Percentiles rank a stretch among this genome's conserved stretches.
Conservation (phyloP, 2,329 filamentous ascomycete species). For the Colletotrichum musae region DNA sequence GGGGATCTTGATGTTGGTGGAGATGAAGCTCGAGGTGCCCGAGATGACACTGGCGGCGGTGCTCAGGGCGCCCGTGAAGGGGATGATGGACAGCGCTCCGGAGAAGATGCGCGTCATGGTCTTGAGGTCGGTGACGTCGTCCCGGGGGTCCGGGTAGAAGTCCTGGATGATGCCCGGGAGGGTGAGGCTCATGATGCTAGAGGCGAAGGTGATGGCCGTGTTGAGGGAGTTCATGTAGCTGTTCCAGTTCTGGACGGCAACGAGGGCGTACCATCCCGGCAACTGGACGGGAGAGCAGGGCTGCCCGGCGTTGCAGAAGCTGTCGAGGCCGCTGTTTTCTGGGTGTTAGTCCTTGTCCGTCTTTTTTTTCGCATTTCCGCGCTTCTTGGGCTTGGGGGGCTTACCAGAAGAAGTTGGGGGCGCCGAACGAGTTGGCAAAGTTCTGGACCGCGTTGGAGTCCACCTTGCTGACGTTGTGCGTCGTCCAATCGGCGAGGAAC, state of each 20-base stretch:
- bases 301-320: conserved; percentile 29
- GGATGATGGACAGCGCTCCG: conserved; percentile 26
- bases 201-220: conserved; percentile 37
- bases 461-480: conserved; percentile 14
- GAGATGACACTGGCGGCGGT: conserved; percentile 3
- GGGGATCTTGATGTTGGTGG: conserved; percentile 18
- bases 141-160: conserved; percentile 34
- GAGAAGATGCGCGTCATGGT: conserved; percentile 35
- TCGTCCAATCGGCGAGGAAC: conserved; percentile 9
- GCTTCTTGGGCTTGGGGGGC: neutral
- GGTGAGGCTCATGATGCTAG: conserved; percentile 34
- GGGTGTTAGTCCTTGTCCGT: neutral
- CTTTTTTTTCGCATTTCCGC: neutral
- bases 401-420: conserved; percentile 34
- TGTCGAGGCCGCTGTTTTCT: conserved; percentile 15
- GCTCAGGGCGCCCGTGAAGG: conserved; percentile 29
- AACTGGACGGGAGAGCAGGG: conserved; percentile 14
- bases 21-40: conserved; percentile 19
- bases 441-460: conserved; percentile 11
- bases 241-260: conserved; percentile 36
- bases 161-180: conserved; percentile 39
- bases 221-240: conserved; percentile 38
- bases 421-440: conserved; percentile 16
- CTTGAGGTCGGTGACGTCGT: conserved; percentile 33
- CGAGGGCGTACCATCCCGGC: conserved; percentile 15